Conservation (phyloP, 2,329 filamentous ascomycete species). For the Botrytis paeoniae region DNA sequence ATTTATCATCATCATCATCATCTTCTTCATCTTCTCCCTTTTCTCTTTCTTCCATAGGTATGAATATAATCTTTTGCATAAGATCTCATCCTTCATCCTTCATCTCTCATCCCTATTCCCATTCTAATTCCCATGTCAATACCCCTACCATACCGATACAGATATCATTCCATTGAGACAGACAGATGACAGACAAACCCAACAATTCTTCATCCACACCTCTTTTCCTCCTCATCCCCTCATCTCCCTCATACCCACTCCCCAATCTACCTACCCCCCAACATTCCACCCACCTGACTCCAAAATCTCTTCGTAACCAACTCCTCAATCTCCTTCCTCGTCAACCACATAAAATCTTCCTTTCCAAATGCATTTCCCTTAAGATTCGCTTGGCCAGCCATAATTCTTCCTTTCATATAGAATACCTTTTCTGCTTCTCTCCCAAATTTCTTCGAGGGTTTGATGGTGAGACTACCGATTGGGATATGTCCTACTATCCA, state of each 20-base stretch:
- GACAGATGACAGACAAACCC: not conserved
- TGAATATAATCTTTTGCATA: not conserved
- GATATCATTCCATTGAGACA: not conserved
- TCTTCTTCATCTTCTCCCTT: too few species aligned
- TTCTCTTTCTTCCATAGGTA: not conserved
- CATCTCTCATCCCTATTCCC: not conserved
- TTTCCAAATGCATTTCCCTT: conserved; percentile 68
- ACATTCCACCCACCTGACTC: conserved; percentile 74
- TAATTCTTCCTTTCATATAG: conserved; percentile 93
- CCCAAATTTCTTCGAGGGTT: conserved; percentile 46
- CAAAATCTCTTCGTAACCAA: conserved; percentile 68
- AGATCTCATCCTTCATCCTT: not conserved
- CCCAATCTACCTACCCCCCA: conserved; percentile 63
- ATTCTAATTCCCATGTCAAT: not conserved
- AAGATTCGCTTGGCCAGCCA: conserved; percentile 91
- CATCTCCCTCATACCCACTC: too few species aligned
- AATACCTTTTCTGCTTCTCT: conserved; percentile 77
- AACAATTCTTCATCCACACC: not conserved
- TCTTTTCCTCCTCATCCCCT: not conserved
- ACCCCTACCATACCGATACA: not conserved
- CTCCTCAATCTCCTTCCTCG: conserved; percentile 78
- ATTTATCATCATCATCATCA: not conserved
- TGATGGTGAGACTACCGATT: conserved; percentile 70
- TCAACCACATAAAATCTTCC: conserved; percentile 86
- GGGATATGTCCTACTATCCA: conserved; percentile 94